phyloP scores from a whole-genome alignment of 2,329 filamentous ascomycete genomes.

The Stemphylium beticola region DNA sequence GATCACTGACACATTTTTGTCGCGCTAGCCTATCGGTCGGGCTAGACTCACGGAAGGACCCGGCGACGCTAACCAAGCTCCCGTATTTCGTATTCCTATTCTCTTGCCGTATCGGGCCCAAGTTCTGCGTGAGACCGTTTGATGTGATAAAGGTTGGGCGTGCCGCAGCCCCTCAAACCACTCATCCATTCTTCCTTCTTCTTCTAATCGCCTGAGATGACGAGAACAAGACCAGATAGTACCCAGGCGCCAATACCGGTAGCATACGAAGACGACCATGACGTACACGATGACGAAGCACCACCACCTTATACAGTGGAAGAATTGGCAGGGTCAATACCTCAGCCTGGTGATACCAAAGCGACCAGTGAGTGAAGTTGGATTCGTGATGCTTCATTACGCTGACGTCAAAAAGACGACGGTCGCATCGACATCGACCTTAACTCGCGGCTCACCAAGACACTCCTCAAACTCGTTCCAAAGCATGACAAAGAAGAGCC shows the following conservation, averaged over 20 bases:
- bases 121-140: background rate
- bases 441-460: slow-evolving; percentile 25
- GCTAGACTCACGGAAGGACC: background rate
- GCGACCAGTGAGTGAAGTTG: slow-evolving; percentile 10
- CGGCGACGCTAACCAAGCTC: background rate
- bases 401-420: slow-evolving; percentile 21
- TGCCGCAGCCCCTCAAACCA: background rate
- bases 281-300: background rate
- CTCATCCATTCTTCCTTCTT: background rate
- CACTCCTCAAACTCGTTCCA: slow-evolving; percentile 27
- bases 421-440: slow-evolving; percentile 37
- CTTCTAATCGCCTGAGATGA: background rate
- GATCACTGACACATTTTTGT: background rate
- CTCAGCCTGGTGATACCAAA: slow-evolving; percentile 17
- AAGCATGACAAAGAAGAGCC: slow-evolving; percentile 8
- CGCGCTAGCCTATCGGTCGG: background rate
- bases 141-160: background rate
- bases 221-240: background rate
- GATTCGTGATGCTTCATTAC: background rate
- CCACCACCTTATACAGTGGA: slow-evolving; percentile 7
- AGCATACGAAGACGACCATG: slow-evolving; percentile 1
- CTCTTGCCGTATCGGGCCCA: background rate
- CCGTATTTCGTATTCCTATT: slow-evolving; percentile 5
- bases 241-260: slow-evolving; percentile 3
- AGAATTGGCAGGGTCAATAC: slow-evolving; percentile 5